Conservation (phyloP, 768 basidiomycete genomes). For the Galerina marginata region DNA sequence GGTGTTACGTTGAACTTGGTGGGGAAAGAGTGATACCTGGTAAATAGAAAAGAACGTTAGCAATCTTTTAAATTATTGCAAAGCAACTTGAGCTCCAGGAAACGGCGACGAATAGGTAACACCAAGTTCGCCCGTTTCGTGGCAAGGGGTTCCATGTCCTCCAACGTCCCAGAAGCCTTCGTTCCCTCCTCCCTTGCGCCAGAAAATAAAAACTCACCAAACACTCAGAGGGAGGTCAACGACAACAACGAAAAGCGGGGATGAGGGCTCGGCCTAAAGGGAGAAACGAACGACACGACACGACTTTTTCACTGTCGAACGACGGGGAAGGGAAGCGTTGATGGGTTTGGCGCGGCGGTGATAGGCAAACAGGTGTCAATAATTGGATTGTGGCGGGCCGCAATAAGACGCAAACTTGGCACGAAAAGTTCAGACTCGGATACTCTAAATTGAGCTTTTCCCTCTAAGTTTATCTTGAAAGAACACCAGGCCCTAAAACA, state of each 20-base stretch:
- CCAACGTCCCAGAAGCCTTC: not conserved
- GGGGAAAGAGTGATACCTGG: too few species aligned
- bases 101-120: too few species aligned
- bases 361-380: conserved; percentile 3
- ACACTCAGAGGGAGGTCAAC: not conserved
- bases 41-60: too few species aligned
- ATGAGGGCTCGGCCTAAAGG: conserved; percentile 1
- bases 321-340: not conserved
- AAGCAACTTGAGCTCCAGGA: too few species aligned
- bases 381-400: conserved; percentile 3
- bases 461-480: not conserved
- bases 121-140: not conserved
- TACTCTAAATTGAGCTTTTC: too few species aligned
- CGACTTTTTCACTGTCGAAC: conserved; percentile 10
- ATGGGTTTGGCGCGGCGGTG: conserved; percentile 5
- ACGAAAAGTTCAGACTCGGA: too few species aligned
- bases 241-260: not conserved
- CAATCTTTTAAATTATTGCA: too few species aligned
- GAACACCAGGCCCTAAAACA: not conserved
- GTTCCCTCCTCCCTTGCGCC: not conserved
- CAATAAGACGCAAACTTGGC: not conserved
- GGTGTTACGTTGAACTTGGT: too few species aligned
- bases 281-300: conserved; percentile 8
- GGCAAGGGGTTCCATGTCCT: conserved; percentile 3
- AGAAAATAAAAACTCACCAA: not conserved